Evolutionary conservation across 2,329 filamentous ascomycete species (phyloP), one percentile per base, ranked within the genome.

Genomic region (Penicillium sp.): DNA sequence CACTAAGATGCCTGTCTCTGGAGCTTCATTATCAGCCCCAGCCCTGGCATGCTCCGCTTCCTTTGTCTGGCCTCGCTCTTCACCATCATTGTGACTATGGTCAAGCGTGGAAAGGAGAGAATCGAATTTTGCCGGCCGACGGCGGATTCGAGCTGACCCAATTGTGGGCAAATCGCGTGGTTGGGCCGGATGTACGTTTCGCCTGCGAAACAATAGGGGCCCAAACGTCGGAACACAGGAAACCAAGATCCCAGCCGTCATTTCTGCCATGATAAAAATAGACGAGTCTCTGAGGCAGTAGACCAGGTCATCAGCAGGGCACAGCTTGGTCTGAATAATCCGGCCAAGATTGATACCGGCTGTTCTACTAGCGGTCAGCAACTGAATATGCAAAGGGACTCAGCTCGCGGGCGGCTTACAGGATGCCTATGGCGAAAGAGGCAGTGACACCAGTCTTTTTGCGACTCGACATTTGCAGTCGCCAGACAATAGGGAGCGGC

Each of bases 211-310:
- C 4, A 60, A 21, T 16, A 60, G 13, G 2, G 58, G 45, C 5
- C 54, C 58, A 29, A 60, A 37, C 9, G 55, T 59, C 25, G 58
- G 56, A 7, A 56, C 56, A 37, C 58, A 59, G 2, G 58, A 41
- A 4, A 59, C 58, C 27, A 52, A 39, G 12, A 59, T 59, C 6
- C 58, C 58, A 6, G 53, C 56, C 1, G 53, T 52, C 47, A 60
- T 54, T 16, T 59, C 58, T 3, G 56, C 56, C 16, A 56, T 56
- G 13, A 58, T 49, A 1, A 60, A 50, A 23, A 60, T 59, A 15
- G 58, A 54, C 12, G 37, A 45, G 21, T 60, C 57, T 25, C 50
- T 34, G 5, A 49, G 29, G 40, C 56, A 60, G 38, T 54, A 59
- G 2, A 56, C 50, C 3, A 46, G 45, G 23, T 60, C 51, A 6